Conservation (phyloP, 257 asterid genomes). For the Hygrophila difformis region DNA sequence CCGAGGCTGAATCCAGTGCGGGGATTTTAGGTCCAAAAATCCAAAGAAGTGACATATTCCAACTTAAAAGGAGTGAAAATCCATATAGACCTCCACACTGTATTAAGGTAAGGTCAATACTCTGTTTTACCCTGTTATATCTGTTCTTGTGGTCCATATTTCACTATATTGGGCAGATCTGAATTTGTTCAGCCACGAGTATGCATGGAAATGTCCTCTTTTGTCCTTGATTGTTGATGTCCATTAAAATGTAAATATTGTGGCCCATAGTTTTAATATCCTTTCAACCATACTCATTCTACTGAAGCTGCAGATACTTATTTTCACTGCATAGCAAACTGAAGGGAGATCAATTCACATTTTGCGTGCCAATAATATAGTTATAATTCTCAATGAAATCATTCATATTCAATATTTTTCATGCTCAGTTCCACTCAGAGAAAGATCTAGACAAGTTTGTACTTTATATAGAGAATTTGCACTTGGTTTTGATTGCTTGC, state of each 20-base stretch:
- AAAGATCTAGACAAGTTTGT: not conserved
- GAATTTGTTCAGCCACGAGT: too few species aligned
- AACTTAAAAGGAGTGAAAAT: conserved; percentile 36
- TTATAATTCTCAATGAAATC: conserved; percentile 18
- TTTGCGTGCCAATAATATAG: conserved; percentile 7
- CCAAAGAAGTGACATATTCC: conserved; percentile 14
- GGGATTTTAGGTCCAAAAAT: conserved; percentile 20
- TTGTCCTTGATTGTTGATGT: too few species aligned
- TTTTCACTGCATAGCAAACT: too few species aligned
- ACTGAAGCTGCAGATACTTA: too few species aligned
- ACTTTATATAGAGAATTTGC: not conserved
- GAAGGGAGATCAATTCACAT: too few species aligned
- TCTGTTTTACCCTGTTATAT: not conserved
- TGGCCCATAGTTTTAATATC: too few species aligned
- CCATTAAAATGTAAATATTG: too few species aligned
- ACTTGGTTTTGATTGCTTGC: not conserved
- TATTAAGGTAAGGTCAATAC: conserved; percentile 26
- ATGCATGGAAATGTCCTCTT: too few species aligned
- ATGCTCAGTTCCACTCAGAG: not conserved
- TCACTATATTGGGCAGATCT: not conserved
- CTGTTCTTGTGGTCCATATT: conserved; percentile 11
- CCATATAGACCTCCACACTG: conserved; percentile 60
- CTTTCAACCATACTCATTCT: too few species aligned
- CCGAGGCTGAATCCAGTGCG: conserved; percentile 17
- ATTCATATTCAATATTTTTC: not conserved